Evolutionary conservation across 2,329 filamentous ascomycete species (phyloP).

Genomic region (Dactylonectria macrodidyma): DNA sequence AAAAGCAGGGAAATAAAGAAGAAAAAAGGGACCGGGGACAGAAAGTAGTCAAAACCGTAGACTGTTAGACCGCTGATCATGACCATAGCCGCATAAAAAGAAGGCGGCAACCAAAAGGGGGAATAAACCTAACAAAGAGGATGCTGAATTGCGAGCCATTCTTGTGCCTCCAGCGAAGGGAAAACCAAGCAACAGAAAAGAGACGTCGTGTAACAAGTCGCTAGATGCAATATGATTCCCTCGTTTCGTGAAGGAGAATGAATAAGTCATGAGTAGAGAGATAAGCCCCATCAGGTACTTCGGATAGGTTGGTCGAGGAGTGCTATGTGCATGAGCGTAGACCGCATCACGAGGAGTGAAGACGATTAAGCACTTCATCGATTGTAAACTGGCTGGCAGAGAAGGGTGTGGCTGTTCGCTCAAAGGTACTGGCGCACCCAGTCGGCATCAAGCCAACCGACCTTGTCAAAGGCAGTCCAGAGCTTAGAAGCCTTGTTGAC

Average conservation of each 20-base stretch:
- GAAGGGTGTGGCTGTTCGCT: conserved; percentile 10
- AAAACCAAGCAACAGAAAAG: conserved; percentile 19
- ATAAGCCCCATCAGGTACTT: conserved; percentile 7
- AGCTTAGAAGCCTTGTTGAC: conserved; percentile 97
- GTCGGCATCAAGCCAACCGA: conserved; percentile 81
- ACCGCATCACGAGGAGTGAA: background rate
- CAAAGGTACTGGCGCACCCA: conserved; percentile 59
- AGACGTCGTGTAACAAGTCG: conserved; percentile 33
- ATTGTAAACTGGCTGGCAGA: background rate
- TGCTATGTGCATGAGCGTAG: background rate
- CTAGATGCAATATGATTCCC: conserved; percentile 33
- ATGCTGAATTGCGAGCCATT: conserved; percentile 19
- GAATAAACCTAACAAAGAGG: conserved; percentile 10
- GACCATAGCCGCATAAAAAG: conserved; percentile 25
- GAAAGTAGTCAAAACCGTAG: conserved; percentile 22
- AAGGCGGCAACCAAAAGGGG: conserved; percentile 1
- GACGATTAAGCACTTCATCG: conserved; percentile 8
- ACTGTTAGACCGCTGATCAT: conserved; percentile 31
- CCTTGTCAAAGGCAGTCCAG: conserved; percentile 89
- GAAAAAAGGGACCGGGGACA: conserved; percentile 25
- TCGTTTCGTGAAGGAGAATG: conserved; percentile 29
- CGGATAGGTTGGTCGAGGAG: conserved; percentile 1
- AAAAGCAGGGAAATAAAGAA: conserved; percentile 33
- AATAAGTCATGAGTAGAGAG: conserved; percentile 36
- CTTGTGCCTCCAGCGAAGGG: conserved; percentile 1